Evolutionary conservation across 2,329 filamentous ascomycete genomes (phyloP).

Genomic region (Colletotrichum magnum): DNA sequence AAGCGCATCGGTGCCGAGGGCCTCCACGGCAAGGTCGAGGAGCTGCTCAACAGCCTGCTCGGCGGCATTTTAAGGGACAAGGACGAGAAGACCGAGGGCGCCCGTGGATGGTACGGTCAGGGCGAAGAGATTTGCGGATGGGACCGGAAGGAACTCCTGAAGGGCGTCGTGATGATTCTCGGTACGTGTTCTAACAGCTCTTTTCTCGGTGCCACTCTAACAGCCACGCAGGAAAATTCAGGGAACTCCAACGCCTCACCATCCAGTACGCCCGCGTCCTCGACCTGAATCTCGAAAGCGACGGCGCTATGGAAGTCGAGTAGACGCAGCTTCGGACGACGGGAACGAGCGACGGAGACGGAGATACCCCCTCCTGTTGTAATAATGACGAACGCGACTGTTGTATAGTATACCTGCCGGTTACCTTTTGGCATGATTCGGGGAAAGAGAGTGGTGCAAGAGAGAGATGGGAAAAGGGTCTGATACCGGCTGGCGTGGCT

Average conservation of each 20-base stretch:
- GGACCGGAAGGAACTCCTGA: conserved; percentile 88
- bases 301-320: conserved; percentile 57
- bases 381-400: conserved; percentile 25
- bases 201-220: conserved; percentile 48
- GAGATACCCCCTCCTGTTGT: conserved; percentile 2
- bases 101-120: conserved; percentile 74
- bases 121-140: conserved; percentile 88
- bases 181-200: conserved; percentile 71
- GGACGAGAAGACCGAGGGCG: conserved; percentile 60
- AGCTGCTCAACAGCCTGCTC: conserved; percentile 85
- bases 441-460: too few relatives aligned
- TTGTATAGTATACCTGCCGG: conserved; percentile 38
- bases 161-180: conserved; percentile 91
- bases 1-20: conserved; percentile 95
- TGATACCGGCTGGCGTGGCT: background rate
- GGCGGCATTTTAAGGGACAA: conserved; percentile 78
- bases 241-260: conserved; percentile 93
- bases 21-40: conserved; percentile 89
- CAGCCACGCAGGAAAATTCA: conserved; percentile 81
- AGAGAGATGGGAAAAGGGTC: conserved; percentile 10
- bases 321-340: background rate
- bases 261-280: conserved; percentile 93
- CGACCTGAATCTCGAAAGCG: conserved; percentile 69
- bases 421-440: conserved; percentile 15
- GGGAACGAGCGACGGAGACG: background rate